Base-by-base conservation (phyloP, 805 yeast species). In the Wickerhamomyces canadensis region DNA sequence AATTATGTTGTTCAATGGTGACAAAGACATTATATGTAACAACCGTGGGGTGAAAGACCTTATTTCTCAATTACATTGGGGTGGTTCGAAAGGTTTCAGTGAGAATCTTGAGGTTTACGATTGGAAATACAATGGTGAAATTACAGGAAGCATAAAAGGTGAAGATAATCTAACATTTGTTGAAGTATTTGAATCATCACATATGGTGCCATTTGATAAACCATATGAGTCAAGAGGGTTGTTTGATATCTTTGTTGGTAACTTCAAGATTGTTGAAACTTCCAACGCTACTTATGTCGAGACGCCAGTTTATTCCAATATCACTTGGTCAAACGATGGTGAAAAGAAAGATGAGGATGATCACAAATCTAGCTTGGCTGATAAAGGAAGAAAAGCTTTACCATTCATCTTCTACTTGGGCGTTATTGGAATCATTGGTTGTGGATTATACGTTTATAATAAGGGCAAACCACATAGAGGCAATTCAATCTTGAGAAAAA, bases 151-250 rank as follows among this genome's bases (percentile, higher is more conserved):
- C 16, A 57, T 70, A 31, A 60, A 57, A 72, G 76, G 42, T 49
- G 89, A 79, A 33, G 69, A 85, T 44, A 85, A 86, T 52, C 65
- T 91, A 51, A 82, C 96, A 0, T 83, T 82, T 55, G 77, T 84
- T 23, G 76, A 77, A 40, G 76, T 91, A 2, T 74, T 62, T 55
- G 76, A 85, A 48, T 77, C 95, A 0, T 82, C 95, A 4, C 98
- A 93, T 55, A 91, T 93, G 98, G 93, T 88, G 19, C 95, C 98
- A 1, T 80, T 74, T 47, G 97, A 89, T 56, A 62, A 75, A 36
- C 84, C 93, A 2, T 76, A 70, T 32, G 69, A 74, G 19, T 74
- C 89, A 7, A 68, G 88, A 46, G 86, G 87, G 14, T 60, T 89
- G 42, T 62, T 88, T 28, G 88, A 86, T 37, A 56, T 67, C n/a